These are phyloP conservation scores for Hypomyces perniciosus DNA, from an alignment of 2,329 filamentous ascomycete species.

Conservation along the genomic window DNA sequence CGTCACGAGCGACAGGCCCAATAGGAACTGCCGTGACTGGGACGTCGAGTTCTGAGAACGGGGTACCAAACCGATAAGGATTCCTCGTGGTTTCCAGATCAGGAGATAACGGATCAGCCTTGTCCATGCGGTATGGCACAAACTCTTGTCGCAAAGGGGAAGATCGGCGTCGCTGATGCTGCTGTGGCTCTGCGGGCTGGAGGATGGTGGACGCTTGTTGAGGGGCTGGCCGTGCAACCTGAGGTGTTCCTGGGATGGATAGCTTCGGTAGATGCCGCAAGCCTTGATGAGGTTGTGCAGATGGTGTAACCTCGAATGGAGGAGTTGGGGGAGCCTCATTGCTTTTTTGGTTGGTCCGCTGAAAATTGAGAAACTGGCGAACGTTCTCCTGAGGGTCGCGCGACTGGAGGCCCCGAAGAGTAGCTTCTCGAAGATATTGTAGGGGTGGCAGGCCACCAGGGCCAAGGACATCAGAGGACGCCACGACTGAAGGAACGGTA, in stretches of 20 bases:
- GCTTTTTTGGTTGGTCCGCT: slow-evolving; percentile 48
- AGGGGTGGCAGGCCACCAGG: slow-evolving; percentile 58
- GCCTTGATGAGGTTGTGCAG: slow-evolving; percentile 44
- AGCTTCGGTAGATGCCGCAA: slow-evolving; percentile 58
- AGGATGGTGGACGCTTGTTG: slow-evolving; percentile 25
- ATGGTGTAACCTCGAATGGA: slow-evolving; percentile 58
- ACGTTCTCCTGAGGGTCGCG: slow-evolving; percentile 90
- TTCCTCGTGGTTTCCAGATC: slow-evolving; percentile 52
- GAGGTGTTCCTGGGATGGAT: slow-evolving; percentile 45
- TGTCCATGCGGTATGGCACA: slow-evolving; percentile 47
- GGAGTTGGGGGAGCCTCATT: slow-evolving; percentile 62
- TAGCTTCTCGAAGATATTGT: slow-evolving; percentile 66
- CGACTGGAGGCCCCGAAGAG: slow-evolving; percentile 61
- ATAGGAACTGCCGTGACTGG: slow-evolving; percentile 68
- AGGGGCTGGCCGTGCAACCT: slow-evolving; percentile 21
- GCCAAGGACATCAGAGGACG: slow-evolving; percentile 85
- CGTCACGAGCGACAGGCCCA: slow-evolving; percentile 69
- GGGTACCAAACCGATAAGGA: slow-evolving; percentile 74
- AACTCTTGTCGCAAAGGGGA: slow-evolving; percentile 29
- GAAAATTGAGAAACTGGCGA: slow-evolving; percentile 82
- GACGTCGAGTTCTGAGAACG: slow-evolving; percentile 85
- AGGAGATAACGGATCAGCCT: slow-evolving; percentile 44
- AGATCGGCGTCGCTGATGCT: slow-evolving; percentile 14
- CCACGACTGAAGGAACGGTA: slow-evolving; percentile 73
- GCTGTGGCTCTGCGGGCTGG: slow-evolving; percentile 21